Evolutionary conservation across 352 stramenopile species (phyloP).

Genomic region (Globisporangium orthogonon): DNA sequence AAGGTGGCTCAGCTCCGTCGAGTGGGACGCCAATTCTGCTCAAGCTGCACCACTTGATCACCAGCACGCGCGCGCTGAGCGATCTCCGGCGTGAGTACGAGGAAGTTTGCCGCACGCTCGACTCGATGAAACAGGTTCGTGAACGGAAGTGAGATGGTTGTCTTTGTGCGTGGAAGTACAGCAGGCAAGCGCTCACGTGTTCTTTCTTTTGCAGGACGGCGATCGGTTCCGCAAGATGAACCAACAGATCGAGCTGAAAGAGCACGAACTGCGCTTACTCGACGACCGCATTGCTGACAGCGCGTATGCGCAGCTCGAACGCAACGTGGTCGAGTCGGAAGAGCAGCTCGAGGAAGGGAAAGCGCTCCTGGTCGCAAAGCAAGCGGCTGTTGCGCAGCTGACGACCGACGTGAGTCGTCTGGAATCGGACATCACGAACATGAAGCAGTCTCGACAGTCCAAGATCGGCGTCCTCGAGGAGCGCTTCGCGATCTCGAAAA

Average conservation of each 20-base stretch:
- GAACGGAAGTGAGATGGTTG: neutral
- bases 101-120: conserved; percentile 44
- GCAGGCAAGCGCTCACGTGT: neutral
- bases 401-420: conserved; percentile 65
- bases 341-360: conserved; percentile 72
- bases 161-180: neutral
- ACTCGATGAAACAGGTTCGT: conserved; percentile 65
- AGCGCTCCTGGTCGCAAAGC: conserved; percentile 47
- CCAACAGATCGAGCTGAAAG: conserved; percentile 79
- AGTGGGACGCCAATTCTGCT: conserved; percentile 70
- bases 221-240: conserved; percentile 65
- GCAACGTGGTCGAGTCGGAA: conserved; percentile 56
- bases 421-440: conserved; percentile 73
- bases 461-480: conserved; percentile 79
- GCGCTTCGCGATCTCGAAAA: conserved; percentile 67
- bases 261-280: conserved; percentile 72
- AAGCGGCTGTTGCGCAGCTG: conserved; percentile 70
- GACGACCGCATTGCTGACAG: conserved; percentile 78
- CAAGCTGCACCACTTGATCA: conserved; percentile 78
- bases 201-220: conserved; percentile 35
- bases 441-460: conserved; percentile 76
- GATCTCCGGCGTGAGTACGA: conserved; percentile 68
- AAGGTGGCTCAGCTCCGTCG: conserved; percentile 83
- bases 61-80: conserved; percentile 52
- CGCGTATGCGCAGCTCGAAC: conserved; percentile 71